phyloP scores from a whole-genome alignment of 331 rosid genomes.

The Acacia pycnantha region DNA sequence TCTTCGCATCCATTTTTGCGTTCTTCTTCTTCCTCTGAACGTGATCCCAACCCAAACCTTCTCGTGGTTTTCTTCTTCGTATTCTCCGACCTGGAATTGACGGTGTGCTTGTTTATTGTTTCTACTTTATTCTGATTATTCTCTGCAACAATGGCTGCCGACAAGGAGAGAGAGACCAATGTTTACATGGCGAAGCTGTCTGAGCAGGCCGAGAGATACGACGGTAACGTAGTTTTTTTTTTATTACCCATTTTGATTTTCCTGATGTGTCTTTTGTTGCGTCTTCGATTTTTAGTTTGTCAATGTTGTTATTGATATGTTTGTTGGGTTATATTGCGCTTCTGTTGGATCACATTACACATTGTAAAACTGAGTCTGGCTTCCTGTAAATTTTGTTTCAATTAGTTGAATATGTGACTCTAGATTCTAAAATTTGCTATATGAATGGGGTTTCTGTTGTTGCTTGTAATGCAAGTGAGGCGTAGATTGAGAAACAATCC shows the following conservation, averaged over 20 bases:
- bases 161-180: slow-evolving; percentile 94
- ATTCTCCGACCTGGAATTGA: neutral
- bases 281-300: neutral
- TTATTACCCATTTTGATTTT: neutral
- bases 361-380: no score
- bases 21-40: neutral
- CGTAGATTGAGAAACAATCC: neutral
- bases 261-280: neutral
- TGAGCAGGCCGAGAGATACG: slow-evolving; percentile 98
- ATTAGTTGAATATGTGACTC: slow-evolving; percentile 19
- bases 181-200: slow-evolving; percentile 96
- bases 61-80: neutral
- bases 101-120: neutral
- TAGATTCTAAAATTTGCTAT: slow-evolving; percentile 3
- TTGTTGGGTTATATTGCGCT: neutral
- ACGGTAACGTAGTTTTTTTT: slow-evolving; percentile 43
- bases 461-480: slow-evolving; percentile 10
- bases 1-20: neutral
- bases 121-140: slow-evolving; percentile 34
- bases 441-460: slow-evolving; percentile 11
- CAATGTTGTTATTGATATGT: neutral
- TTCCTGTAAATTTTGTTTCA: neutral
- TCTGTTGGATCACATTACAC: neutral
- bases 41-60: neutral
- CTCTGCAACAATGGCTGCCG: slow-evolving; percentile 66